A percentile compares a stretch with the other conserved stretches of the same genome.
phyloP scores from a whole-genome alignment of 257 asterid species.

The Lycium barbarum region DNA sequence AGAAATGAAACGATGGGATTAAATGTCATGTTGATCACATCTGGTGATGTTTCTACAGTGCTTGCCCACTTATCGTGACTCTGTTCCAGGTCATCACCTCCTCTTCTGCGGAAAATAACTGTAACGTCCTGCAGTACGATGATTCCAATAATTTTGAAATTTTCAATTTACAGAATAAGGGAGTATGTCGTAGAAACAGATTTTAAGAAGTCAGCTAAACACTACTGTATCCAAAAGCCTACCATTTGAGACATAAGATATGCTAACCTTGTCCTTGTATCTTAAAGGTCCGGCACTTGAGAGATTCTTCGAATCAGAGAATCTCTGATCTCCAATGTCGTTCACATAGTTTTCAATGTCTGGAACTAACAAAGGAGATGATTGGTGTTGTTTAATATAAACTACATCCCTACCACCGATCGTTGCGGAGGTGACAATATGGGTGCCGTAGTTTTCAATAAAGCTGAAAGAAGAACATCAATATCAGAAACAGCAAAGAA shows the following conservation, averaged over 20 bases:
- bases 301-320: conserved; percentile 75
- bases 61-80: conserved; percentile 90
- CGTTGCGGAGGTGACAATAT: conserved; percentile 91
- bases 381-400: conserved; percentile 85
- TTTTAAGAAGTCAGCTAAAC: not conserved
- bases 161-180: not conserved
- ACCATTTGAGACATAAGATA: conserved; percentile 2
- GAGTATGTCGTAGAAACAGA: not conserved
- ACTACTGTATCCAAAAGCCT: conserved; percentile 22
- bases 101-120: conserved; percentile 97
- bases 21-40: conserved; percentile 95
- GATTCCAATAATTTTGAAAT: conserved; percentile 19
- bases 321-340: conserved; percentile 92
- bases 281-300: conserved; percentile 75
- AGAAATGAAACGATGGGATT: conserved; percentile 86
- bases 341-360: conserved; percentile 88
- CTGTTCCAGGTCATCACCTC: conserved; percentile 99
- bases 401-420: conserved; percentile 96
- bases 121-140: conserved; percentile 86
- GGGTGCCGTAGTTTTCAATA: conserved; percentile 96
- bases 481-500: conserved; percentile 33
- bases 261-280: conserved; percentile 97
- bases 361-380: conserved; percentile 75
- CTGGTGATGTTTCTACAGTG: conserved; percentile 92
- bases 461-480: conserved; percentile 67